phyloP scores from a whole-genome alignment of 176 grass and related monocot genomes.

The Puya raimondii region DNA sequence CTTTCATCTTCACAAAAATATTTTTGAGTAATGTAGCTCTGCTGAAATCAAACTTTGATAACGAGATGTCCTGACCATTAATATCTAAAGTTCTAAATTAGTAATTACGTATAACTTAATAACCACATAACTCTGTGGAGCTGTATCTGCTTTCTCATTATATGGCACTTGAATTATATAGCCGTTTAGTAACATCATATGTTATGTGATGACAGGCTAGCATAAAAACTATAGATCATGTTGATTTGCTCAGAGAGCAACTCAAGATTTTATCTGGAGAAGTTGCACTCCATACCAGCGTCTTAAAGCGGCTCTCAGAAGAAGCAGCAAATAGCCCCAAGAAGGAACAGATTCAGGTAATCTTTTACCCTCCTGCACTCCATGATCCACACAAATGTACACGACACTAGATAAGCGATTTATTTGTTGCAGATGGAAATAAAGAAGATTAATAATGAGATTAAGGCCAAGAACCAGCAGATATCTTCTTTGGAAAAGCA shows the following conservation, averaged over 20 bases:
- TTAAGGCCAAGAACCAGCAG: constrained; percentile 68
- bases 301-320: constrained; percentile 70
- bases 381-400: background rate
- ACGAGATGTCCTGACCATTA: too few relatives aligned
- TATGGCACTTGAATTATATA: background rate
- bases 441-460: constrained; percentile 76
- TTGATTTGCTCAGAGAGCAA: constrained; percentile 90
- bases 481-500: constrained; percentile 84
- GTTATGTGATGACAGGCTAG: constrained; percentile 44
- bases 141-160: background rate
- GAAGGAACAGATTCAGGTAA: constrained; percentile 82
- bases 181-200: background rate
- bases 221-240: constrained; percentile 83
- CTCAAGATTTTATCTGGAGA: constrained; percentile 95
- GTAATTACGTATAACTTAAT: too few relatives aligned
- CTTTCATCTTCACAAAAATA: too few relatives aligned
- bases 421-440: constrained; percentile 70
- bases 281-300: constrained; percentile 86
- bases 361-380: constrained; percentile 9
- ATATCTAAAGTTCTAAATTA: too few relatives aligned
- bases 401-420: background rate
- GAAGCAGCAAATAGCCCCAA: constrained; percentile 65
- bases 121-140: too few relatives aligned
- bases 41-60: too few relatives aligned
- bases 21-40: too few relatives aligned